These are phyloP conservation scores for Botryobasidium botryosum DNA, from an alignment of 768 basidiomycete genomes.

Conservation along the genomic window DNA sequence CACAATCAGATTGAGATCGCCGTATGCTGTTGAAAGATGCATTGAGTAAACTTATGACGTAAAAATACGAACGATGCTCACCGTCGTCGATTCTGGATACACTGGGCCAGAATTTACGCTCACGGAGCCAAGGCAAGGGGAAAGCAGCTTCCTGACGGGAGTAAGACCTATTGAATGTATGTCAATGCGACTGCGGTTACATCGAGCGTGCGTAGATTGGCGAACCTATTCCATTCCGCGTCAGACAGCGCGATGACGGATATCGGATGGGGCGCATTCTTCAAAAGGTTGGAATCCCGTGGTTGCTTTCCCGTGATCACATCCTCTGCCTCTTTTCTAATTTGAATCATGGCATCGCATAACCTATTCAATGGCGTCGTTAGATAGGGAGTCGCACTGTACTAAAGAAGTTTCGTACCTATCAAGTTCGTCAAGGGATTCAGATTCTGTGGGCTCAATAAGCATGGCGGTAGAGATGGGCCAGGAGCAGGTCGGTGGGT, in stretches of 20 bases:
- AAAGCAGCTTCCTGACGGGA: slow-evolving; percentile 82
- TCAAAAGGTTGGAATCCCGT: slow-evolving; percentile 78
- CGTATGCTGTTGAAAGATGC: slow-evolving; percentile 43
- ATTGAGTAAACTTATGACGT: background rate
- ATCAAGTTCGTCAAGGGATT: slow-evolving; percentile 84
- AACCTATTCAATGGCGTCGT: slow-evolving; percentile 34
- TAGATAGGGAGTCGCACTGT: background rate
- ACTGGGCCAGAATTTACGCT: slow-evolving; percentile 95
- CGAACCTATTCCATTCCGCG: slow-evolving; percentile 76
- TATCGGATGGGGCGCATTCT: slow-evolving; percentile 87
- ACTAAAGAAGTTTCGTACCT: slow-evolving; percentile 27
- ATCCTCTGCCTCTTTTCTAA: slow-evolving; percentile 81
- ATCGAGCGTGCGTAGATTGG: background rate
- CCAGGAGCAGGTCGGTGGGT: slow-evolving; percentile 97
- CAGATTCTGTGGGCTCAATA: slow-evolving; percentile 95
- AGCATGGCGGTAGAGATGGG: slow-evolving; percentile 94
- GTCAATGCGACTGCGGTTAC: background rate
- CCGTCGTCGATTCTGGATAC: slow-evolving; percentile 88
- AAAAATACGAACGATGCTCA: slow-evolving; percentile 24
- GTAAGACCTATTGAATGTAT: slow-evolving; percentile 45
- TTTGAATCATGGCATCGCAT: slow-evolving; percentile 97
- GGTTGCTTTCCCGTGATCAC: slow-evolving; percentile 77
- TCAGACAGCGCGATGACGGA: slow-evolving; percentile 54
- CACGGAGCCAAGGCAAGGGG: slow-evolving; percentile 62
- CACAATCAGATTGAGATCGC: slow-evolving; percentile 79